Conservation (phyloP, 192 early-diverging fungal genomes). For the Backusella luteola region DNA sequence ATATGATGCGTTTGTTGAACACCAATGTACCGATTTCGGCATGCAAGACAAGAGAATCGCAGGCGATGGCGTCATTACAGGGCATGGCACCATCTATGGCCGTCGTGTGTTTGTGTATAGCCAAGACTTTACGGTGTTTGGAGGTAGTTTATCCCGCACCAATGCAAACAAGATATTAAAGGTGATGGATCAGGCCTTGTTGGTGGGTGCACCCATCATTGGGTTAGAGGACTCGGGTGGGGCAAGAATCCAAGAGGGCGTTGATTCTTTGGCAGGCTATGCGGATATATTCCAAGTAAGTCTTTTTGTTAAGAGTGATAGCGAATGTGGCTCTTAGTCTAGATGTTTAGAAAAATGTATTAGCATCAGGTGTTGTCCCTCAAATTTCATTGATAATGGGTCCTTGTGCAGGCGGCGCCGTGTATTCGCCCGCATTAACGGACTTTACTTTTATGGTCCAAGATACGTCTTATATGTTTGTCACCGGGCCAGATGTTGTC, state of each 20-base stretch:
- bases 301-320: constrained; percentile 3
- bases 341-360: constrained; percentile 67
- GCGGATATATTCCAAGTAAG: constrained; percentile 91
- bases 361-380: constrained; percentile 91
- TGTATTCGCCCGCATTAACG: constrained; percentile 96
- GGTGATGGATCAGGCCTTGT: constrained; percentile 90
- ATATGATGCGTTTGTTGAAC: constrained; percentile 92
- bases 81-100: constrained; percentile 91
- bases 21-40: constrained; percentile 89
- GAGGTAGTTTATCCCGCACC: constrained; percentile 84
- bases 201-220: constrained; percentile 92
- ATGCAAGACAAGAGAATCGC: constrained; percentile 80
- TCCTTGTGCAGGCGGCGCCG: constrained; percentile 95
- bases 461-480: constrained; percentile 93
- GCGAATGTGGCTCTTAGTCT: neutral
- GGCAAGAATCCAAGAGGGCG: constrained; percentile 97
- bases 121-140: constrained; percentile 94
- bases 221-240: constrained; percentile 97
- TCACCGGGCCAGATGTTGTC: constrained; percentile 96
- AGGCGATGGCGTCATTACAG: constrained; percentile 95
- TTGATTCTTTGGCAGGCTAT: constrained; percentile 93
- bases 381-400: constrained; percentile 98
- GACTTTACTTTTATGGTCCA: constrained; percentile 98
- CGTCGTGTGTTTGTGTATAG: constrained; percentile 88
- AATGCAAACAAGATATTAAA: constrained; percentile 94